A percentile compares a stretch with the other conserved stretches of the same genome.
phyloP scores from a whole-genome alignment of 1,284 basidiomycete genomes.

The Ustilago hordei region DNA sequence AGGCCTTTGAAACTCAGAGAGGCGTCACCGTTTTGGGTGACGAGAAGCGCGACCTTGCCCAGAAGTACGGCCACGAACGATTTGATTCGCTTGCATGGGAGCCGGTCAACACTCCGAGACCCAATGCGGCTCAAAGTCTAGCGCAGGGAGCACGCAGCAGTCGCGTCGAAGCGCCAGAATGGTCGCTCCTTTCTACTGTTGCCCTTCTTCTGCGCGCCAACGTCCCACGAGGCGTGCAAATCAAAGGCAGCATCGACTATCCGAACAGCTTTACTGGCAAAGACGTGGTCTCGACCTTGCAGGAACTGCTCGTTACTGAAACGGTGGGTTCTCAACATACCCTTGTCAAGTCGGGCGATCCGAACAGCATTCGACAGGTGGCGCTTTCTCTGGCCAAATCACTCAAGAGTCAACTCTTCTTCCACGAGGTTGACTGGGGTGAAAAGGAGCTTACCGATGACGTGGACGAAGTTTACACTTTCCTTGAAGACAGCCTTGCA shows the following conservation, averaged over 20 bases:
- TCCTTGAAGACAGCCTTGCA: conserved; percentile 79
- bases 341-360: conserved; percentile 21
- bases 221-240: conserved; percentile 84
- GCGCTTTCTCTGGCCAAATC: conserved; percentile 88
- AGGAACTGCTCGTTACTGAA: conserved; percentile 40
- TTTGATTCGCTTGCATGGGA: conserved; percentile 47
- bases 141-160: conserved; percentile 5
- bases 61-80: conserved; percentile 27
- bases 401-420: conserved; percentile 90
- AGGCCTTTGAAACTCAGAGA: conserved; percentile 5
- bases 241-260: conserved; percentile 71
- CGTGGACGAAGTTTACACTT: conserved; percentile 95
- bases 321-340: conserved; percentile 71
- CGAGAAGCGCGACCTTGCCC: conserved; percentile 12
- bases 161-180: conserved; percentile 72
- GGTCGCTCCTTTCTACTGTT: conserved; percentile 85
- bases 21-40: conserved; percentile 6
- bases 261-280: conserved; percentile 67
- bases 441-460: conserved; percentile 85
- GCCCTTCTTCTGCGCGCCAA: conserved; percentile 88
- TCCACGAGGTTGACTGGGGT: conserved; percentile 97
- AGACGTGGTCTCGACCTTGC: conserved; percentile 61
- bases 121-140: neutral
- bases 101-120: conserved; percentile 28
- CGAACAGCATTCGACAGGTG: conserved; percentile 73